phyloP scores from a whole-genome alignment of 345 rosid species.

The Camelina sativa region DNA sequence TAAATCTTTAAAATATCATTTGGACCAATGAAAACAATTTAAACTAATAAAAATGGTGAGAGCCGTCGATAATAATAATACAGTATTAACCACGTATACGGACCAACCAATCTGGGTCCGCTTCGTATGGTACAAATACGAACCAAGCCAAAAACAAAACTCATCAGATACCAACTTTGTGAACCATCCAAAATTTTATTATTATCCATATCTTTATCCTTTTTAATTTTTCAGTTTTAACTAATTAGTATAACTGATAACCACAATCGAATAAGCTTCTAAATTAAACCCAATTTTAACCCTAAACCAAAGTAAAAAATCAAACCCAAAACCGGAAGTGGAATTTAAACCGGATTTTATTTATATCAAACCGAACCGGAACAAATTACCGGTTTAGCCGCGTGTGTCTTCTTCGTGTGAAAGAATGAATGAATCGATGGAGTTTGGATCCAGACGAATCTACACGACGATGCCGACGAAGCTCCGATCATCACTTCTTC shows the following conservation, averaged over 20 bases:
- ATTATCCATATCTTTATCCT: slow-evolving; percentile 39
- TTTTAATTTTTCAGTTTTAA: not conserved
- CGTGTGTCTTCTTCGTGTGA: slow-evolving; percentile 19
- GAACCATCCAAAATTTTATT: slow-evolving; percentile 33
- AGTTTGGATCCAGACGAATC: slow-evolving; percentile 40
- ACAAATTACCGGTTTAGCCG: slow-evolving; percentile 3
- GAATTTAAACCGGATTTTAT: not conserved
- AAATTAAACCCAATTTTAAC: not conserved
- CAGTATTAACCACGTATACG: slow-evolving; percentile 10
- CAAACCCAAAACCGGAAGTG: not conserved
- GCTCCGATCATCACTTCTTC: slow-evolving; percentile 56
- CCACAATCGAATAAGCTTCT: not conserved
- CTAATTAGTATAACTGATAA: too few relatives aligned
- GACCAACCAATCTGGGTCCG: slow-evolving; percentile 35
- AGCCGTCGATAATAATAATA: not conserved
- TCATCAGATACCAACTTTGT: slow-evolving; percentile 17
- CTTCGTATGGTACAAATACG: not conserved
- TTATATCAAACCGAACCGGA: not conserved
- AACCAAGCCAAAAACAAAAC: slow-evolving; percentile 33
- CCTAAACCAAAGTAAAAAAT: not conserved
- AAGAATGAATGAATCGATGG: too few relatives aligned
- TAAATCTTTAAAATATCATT: too few relatives aligned
- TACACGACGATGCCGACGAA: slow-evolving; percentile 57
- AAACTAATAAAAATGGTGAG: not conserved
- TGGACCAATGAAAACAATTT: not conserved